Conservation (phyloP, 2,329 filamentous ascomycete species). For the Stagonosporopsis cucurbitacearum region DNA sequence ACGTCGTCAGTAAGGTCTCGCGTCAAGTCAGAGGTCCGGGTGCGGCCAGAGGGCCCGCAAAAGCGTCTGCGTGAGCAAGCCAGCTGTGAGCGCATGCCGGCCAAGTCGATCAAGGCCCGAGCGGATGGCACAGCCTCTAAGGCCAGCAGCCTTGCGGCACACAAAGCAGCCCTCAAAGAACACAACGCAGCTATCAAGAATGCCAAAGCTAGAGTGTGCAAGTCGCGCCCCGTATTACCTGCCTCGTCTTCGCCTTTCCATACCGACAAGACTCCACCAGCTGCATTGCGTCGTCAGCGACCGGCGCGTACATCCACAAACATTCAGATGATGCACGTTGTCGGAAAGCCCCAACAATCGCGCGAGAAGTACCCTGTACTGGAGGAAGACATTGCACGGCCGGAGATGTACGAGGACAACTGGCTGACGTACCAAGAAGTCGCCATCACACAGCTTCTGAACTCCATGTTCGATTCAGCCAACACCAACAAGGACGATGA, state of each 20-base stretch:
- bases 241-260: constrained; percentile 47
- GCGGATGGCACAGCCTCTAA: constrained; percentile 39
- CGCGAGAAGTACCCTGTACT: constrained; percentile 59
- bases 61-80: constrained; percentile 45
- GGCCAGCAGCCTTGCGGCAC: constrained; percentile 31
- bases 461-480: constrained; percentile 59
- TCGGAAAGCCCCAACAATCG: constrained; percentile 35
- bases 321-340: constrained; percentile 42
- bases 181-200: constrained; percentile 36
- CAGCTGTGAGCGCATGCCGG: constrained; percentile 41
- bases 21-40: constrained; percentile 26
- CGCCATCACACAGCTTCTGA: constrained; percentile 66
- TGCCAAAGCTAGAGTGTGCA: constrained; percentile 32
- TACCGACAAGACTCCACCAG: constrained; percentile 45
- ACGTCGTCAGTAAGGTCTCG: constrained; percentile 23
- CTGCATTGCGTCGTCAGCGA: constrained; percentile 38
- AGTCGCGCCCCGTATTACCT: constrained; percentile 27
- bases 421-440: constrained; percentile 69
- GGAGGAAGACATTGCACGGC: constrained; percentile 60
- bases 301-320: constrained; percentile 36
- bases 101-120: constrained; percentile 44
- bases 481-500: constrained; percentile 34
- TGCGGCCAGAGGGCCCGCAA: constrained; percentile 36
- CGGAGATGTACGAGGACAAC: constrained; percentile 67
- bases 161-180: constrained; percentile 25